Conservation (phyloP, 73 alveolate species). For the Blepharisma stoltei region DNA sequence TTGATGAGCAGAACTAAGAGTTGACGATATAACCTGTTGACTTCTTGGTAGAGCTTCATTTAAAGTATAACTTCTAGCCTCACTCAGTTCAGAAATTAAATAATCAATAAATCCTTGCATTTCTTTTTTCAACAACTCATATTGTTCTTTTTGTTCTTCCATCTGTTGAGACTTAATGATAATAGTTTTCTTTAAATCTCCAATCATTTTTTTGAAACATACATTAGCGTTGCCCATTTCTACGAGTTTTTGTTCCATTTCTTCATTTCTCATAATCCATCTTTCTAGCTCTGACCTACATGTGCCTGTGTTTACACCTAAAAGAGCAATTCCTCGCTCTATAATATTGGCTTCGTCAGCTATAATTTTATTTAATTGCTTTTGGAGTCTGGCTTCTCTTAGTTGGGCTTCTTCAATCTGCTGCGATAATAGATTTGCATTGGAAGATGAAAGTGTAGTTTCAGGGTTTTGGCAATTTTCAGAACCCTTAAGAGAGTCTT, state of each 20-base stretch:
- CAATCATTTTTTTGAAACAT: neutral
- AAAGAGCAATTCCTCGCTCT: neutral
- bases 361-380: neutral
- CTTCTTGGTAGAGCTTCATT: no score
- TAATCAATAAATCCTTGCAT: no score
- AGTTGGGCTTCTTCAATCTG: neutral
- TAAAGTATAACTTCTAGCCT: no score
- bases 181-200: neutral
- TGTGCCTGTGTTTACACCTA: neutral
- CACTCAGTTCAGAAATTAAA: no score
- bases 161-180: neutral
- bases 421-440: neutral
- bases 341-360: neutral
- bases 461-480: neutral
- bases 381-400: neutral
- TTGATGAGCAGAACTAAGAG: no score
- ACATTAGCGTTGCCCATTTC: neutral
- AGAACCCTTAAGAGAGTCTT: neutral
- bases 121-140: no score
- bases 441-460: neutral
- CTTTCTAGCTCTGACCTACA: neutral
- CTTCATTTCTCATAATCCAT: constrained; percentile 24
- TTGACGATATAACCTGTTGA: no score
- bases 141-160: neutral
- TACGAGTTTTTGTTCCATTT: constrained; percentile 2